phyloP scores from a whole-genome alignment of 495 filamentous ascomycete genomes.

The Aspergillus ellipticus region DNA sequence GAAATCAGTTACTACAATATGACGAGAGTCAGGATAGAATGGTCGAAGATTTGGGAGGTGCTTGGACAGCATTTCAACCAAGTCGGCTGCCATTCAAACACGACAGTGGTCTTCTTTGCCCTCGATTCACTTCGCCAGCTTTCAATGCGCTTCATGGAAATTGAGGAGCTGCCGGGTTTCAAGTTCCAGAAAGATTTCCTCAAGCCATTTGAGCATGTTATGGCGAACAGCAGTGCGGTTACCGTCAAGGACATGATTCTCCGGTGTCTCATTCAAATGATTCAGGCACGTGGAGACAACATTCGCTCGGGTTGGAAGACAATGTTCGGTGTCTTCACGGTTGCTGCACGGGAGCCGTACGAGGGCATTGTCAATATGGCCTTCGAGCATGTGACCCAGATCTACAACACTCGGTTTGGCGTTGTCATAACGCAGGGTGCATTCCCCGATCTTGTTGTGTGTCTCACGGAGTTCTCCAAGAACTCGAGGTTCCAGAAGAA shows the following conservation, averaged over 20 bases:
- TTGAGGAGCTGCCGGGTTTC: slow-evolving; percentile 95
- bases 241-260: slow-evolving; percentile 97
- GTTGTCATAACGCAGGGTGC: slow-evolving; percentile 94
- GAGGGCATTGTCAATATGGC: slow-evolving; percentile 95
- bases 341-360: slow-evolving; percentile 88
- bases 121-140: slow-evolving; percentile 91
- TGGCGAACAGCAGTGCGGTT: slow-evolving; percentile 83
- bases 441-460: slow-evolving; percentile 94
- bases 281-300: slow-evolving; percentile 91
- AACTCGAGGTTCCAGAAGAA: slow-evolving; percentile 98
- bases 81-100: slow-evolving; percentile 93
- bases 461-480: slow-evolving; percentile 96
- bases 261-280: slow-evolving; percentile 97
- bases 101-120: slow-evolving; percentile 93
- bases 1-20: slow-evolving; percentile 99
- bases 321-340: slow-evolving; percentile 98
- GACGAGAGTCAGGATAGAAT: slow-evolving; percentile 95
- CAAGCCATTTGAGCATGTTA: slow-evolving; percentile 96
- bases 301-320: slow-evolving; percentile 98
- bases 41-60: slow-evolving; percentile 95
- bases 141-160: slow-evolving; percentile 98
- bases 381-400: slow-evolving; percentile 92
- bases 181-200: slow-evolving; percentile 99
- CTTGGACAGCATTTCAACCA: slow-evolving; percentile 97
- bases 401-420: slow-evolving; percentile 97